phyloP scores from a whole-genome alignment of 2,329 filamentous ascomycete species.

The Alternaria incomplexa region DNA sequence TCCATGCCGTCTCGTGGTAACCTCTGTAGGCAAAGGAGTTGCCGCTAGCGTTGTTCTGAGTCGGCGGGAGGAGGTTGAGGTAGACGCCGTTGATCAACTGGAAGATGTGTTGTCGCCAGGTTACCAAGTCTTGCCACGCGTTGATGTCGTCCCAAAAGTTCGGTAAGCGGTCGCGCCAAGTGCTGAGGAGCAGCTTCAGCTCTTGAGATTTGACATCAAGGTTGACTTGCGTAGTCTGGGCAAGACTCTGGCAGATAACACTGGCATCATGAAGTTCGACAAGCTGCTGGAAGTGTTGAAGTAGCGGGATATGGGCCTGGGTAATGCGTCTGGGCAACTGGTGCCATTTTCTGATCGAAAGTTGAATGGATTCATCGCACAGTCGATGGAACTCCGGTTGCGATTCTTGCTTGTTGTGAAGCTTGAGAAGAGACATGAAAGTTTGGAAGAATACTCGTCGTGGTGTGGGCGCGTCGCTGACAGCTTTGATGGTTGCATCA shows the following conservation, averaged over 20 bases:
- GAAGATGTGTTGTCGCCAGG: slow-evolving; percentile 99
- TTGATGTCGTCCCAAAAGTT: slow-evolving; percentile 99
- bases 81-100: slow-evolving; percentile 96
- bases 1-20: slow-evolving; percentile 99
- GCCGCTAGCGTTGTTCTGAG: slow-evolving; percentile 77
- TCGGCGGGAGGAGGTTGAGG: slow-evolving; percentile 79
- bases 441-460: slow-evolving; percentile 96
- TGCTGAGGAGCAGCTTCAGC: slow-evolving; percentile 88
- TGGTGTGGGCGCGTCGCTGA: slow-evolving; percentile 96
- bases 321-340: slow-evolving; percentile 94
- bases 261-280: slow-evolving; percentile 98
- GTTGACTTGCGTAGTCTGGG: slow-evolving; percentile 81
- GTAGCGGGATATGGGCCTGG: slow-evolving; percentile 89
- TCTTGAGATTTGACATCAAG: slow-evolving; percentile 94
- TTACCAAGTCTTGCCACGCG: slow-evolving; percentile 99
- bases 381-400: slow-evolving; percentile 83
- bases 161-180: slow-evolving; percentile 92
- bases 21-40: slow-evolving; percentile 96
- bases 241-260: slow-evolving; percentile 90
- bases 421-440: slow-evolving; percentile 94
- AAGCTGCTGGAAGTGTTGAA: slow-evolving; percentile 97
- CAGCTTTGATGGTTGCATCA: slow-evolving; percentile 91
- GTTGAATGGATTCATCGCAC: slow-evolving; percentile 95
- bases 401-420: slow-evolving; percentile 86
- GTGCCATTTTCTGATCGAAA: slow-evolving; percentile 98